phyloP scores from a whole-genome alignment of 1,139 yeast genomes.

The Protomyces pachydermus region DNA sequence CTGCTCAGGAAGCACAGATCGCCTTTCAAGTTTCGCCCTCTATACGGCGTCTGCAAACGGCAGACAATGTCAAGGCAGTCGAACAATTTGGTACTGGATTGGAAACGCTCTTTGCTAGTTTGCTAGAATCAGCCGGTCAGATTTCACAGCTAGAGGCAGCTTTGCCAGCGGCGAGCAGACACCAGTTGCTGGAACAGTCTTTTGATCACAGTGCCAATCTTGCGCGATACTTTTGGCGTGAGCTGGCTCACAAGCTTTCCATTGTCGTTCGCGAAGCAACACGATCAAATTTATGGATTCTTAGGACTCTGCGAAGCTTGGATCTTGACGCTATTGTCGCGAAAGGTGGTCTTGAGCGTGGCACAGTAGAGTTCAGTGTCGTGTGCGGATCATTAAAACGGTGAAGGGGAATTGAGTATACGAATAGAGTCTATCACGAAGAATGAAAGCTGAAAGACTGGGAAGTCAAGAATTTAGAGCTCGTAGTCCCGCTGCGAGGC shows the following conservation, averaged over 20 bases:
- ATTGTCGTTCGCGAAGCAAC: slow-evolving; percentile 11
- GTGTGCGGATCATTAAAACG: slow-evolving; percentile 13
- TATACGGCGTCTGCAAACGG: slow-evolving; percentile 1
- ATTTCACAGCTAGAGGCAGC: slow-evolving; percentile 4
- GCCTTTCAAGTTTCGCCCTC: slow-evolving; percentile 3
- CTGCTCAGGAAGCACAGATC: background rate
- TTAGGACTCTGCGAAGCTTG: background rate
- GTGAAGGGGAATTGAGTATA: background rate
- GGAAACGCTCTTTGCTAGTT: background rate
- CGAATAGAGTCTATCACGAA: background rate
- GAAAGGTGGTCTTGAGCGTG: slow-evolving; percentile 5
- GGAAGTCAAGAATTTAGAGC: slow-evolving; percentile 44
- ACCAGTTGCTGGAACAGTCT: background rate
- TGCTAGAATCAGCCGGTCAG: background rate
- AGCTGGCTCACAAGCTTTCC: slow-evolving; percentile 12
- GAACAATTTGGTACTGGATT: background rate
- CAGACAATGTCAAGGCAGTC: slow-evolving; percentile 11
- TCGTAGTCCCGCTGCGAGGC: slow-evolving; percentile 73
- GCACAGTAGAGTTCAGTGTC: slow-evolving; percentile 21
- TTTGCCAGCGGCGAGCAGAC: slow-evolving; percentile 3
- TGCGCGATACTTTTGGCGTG: slow-evolving; percentile 22
- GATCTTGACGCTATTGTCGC: slow-evolving; percentile 10
- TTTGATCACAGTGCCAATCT: slow-evolving; percentile 22
- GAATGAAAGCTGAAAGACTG: no score
- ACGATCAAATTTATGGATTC: slow-evolving; percentile 17